Evolutionary conservation across 768 basidiomycete genomes (phyloP).

Genomic region (Pleurotus cornucopiae): DNA sequence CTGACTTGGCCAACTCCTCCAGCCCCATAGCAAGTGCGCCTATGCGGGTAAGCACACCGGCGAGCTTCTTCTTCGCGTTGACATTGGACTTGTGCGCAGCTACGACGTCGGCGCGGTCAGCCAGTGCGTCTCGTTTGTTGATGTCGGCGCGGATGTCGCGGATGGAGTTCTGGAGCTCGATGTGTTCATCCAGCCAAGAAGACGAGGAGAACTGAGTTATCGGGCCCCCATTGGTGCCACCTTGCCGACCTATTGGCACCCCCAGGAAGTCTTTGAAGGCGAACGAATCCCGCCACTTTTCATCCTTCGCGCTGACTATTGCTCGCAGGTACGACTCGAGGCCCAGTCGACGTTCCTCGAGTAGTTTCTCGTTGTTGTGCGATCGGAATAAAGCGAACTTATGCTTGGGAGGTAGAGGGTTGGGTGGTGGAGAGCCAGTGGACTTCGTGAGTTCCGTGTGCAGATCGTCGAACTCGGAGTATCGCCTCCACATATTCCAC

Average conservation of each 20-base stretch:
- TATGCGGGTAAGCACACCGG: conserved; percentile 71
- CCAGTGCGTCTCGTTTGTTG: conserved; percentile 83
- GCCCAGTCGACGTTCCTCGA: conserved; percentile 73
- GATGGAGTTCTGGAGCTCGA: conserved; percentile 68
- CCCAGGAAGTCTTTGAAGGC: conserved; percentile 87
- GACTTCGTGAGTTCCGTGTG: conserved; percentile 76
- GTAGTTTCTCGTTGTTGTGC: conserved; percentile 51
- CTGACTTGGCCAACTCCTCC: conserved; percentile 56
- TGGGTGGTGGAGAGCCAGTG: conserved; percentile 79
- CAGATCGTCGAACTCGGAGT: conserved; percentile 91
- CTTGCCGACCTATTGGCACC: conserved; percentile 63
- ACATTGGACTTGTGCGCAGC: conserved; percentile 79
- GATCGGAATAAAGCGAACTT: conserved; percentile 62
- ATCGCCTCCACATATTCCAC: conserved; percentile 93
- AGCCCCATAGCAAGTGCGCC: conserved; percentile 68
- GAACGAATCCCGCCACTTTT: conserved; percentile 74
- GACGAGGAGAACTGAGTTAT: conserved; percentile 62
- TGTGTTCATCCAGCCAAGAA: conserved; percentile 89
- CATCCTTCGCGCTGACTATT: conserved; percentile 78
- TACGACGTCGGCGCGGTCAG: conserved; percentile 66
- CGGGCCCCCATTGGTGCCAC: conserved; percentile 20
- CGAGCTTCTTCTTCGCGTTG: conserved; percentile 81
- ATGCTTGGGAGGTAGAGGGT: conserved; percentile 81
- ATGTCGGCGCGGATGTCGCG: conserved; percentile 83
- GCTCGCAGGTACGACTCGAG: conserved; percentile 85